phyloP scores from a whole-genome alignment of 2,329 filamentous ascomycete species.

The Fusarium sp. region DNA sequence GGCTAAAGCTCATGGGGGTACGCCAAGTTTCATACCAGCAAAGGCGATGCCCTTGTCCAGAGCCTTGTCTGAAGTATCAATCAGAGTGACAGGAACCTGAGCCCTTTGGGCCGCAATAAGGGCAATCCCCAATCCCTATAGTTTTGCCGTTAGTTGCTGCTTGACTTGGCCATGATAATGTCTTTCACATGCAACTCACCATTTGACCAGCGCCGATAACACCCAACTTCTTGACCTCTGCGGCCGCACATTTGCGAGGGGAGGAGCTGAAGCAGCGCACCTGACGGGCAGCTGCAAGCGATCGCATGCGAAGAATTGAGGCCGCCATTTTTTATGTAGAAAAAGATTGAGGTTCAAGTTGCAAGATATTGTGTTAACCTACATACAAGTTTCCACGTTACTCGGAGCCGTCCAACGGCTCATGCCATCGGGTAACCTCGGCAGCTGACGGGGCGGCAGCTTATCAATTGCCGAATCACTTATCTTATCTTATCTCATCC shows the following conservation, averaged over 20 bases:
- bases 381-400: constrained; percentile 16
- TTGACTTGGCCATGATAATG: constrained; percentile 6
- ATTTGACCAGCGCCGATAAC: constrained; percentile 97
- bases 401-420: constrained; percentile 14
- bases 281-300: constrained; percentile 53
- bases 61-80: constrained; percentile 86
- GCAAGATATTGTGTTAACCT: constrained; percentile 15
- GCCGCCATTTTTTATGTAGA: constrained; percentile 53
- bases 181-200: constrained; percentile 69
- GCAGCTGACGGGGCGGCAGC: constrained; percentile 27
- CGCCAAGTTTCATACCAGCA: constrained; percentile 68
- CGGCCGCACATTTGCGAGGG: constrained; percentile 66
- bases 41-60: constrained; percentile 91
- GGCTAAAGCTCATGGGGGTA: not conserved
- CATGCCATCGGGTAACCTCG: constrained; percentile 56
- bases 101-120: constrained; percentile 90
- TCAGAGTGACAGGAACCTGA: constrained; percentile 82
- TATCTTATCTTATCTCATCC: constrained; percentile 32
- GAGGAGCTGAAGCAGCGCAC: constrained; percentile 76
- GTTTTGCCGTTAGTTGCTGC: constrained; percentile 26
- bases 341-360: constrained; percentile 11
- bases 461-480: constrained; percentile 36
- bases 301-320: constrained; percentile 53
- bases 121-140: constrained; percentile 91
- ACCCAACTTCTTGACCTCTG: constrained; percentile 84